Percentiles rank a stretch among this genome's conserved stretches.
Evolutionary conservation across 441 rosid species (phyloP).

Genomic region (Pelargonium citronellum): DNA sequence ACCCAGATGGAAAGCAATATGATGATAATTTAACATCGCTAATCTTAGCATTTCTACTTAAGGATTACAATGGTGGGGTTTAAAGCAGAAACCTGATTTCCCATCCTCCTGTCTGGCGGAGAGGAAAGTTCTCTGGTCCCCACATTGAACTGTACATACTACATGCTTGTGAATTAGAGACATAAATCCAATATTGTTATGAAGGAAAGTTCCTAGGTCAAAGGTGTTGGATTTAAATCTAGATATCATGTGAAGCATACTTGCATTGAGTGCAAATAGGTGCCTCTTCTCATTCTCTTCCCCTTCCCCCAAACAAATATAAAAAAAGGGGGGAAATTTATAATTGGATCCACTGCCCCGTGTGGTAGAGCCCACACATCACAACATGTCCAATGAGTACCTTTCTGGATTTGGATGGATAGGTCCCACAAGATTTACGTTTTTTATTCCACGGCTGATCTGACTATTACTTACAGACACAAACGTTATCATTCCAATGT

Average conservation of each 20-base stretch:
- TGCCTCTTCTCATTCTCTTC: not conserved
- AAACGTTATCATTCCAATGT: not conserved
- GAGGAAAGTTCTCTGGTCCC: conserved; percentile 11
- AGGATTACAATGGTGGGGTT: not conserved
- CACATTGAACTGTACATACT: conserved; percentile 1
- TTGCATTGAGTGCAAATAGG: not conserved
- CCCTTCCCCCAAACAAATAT: not conserved
- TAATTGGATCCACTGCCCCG: conserved; percentile 4
- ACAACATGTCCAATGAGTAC: conserved; percentile 7
- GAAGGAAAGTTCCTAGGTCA: conserved; percentile 10
- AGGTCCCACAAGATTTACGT: conserved; percentile 7
- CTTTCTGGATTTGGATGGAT: conserved; percentile 7
- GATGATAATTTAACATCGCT: not conserved
- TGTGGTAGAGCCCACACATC: conserved; percentile 8
- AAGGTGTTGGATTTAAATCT: not conserved
- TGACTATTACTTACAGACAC: conserved; percentile 4
- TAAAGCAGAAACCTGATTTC: not conserved
- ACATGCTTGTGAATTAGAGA: conserved; percentile 7
- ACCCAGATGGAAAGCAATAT: not conserved
- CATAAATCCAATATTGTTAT: conserved; percentile 2
- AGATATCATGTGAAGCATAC: not conserved
- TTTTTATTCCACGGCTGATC: not conserved
- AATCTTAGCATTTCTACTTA: not conserved
- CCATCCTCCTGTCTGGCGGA: not conserved
- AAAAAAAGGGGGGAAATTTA: not conserved